These are phyloP conservation scores for Phytophthora parvispora DNA, from an alignment of 352 stramenopile species.

Conservation along the genomic window DNA sequence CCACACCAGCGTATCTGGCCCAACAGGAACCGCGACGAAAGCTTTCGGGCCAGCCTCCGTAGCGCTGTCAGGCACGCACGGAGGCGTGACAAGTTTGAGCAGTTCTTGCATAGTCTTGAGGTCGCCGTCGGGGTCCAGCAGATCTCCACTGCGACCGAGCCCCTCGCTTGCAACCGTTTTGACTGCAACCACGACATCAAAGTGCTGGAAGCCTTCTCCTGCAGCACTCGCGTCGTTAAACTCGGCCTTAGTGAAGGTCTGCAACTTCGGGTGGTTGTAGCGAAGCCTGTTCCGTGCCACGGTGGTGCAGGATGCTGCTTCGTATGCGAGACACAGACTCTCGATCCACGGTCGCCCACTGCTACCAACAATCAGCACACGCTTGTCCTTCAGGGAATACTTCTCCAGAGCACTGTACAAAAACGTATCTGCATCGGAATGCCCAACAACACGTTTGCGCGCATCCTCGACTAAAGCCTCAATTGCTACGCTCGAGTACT, in stretches of 20 bases:
- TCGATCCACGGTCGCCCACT: conserved; percentile 46
- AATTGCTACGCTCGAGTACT: conserved; percentile 13
- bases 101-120: conserved; percentile 56
- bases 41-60: conserved; percentile 20
- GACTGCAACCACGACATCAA: conserved; percentile 46
- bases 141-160: conserved; percentile 77
- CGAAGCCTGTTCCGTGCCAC: conserved; percentile 45
- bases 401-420: conserved; percentile 34
- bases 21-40: conserved; percentile 59
- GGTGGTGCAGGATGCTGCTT: conserved; percentile 48
- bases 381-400: conserved; percentile 38
- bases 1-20: conserved; percentile 59
- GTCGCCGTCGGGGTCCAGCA: conserved; percentile 64
- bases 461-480: conserved; percentile 27
- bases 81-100: conserved; percentile 28
- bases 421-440: conserved; percentile 37
- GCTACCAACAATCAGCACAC: conserved; percentile 51
- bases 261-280: conserved; percentile 43
- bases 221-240: conserved; percentile 17
- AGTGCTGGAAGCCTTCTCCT: conserved; percentile 20
- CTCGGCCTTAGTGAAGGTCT: conserved; percentile 46
- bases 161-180: conserved; percentile 77
- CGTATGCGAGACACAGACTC: conserved; percentile 39
- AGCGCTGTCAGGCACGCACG: not conserved
- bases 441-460: conserved; percentile 18